Conservation (phyloP, 2,329 filamentous ascomycete species). For the Fusarium pseudonygamai region DNA sequence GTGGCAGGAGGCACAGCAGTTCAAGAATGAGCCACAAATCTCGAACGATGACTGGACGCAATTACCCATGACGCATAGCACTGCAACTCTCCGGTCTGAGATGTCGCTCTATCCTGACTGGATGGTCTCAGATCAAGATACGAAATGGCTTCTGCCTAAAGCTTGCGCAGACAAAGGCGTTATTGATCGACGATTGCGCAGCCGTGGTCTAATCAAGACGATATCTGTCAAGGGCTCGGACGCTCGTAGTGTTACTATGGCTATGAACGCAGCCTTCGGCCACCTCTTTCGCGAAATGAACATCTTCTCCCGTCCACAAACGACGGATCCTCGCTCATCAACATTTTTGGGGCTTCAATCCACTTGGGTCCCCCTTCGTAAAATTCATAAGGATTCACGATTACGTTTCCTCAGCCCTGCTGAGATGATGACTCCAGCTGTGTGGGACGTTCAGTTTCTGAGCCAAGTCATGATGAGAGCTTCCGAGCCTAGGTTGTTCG, state of each 20-base stretch:
- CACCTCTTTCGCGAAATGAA: constrained; percentile 60
- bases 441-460: constrained; percentile 78
- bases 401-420: constrained; percentile 75
- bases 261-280: constrained; percentile 70
- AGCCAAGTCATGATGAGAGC: constrained; percentile 78
- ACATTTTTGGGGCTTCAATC: constrained; percentile 71
- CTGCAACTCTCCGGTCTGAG: constrained; percentile 56
- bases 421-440: constrained; percentile 77
- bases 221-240: constrained; percentile 70
- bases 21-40: constrained; percentile 52
- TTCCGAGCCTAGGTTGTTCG: constrained; percentile 73
- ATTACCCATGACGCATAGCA: constrained; percentile 59
- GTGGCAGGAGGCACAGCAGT: constrained; percentile 62
- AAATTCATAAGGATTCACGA: constrained; percentile 77
- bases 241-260: constrained; percentile 72
- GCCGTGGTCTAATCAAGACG: constrained; percentile 75
- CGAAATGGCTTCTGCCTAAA: constrained; percentile 73
- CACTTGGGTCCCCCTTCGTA: constrained; percentile 78
- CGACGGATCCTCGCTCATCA: constrained; percentile 44
- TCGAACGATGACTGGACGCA: constrained; percentile 65
- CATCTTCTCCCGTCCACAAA: constrained; percentile 44
- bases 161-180: constrained; percentile 71
- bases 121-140: constrained; percentile 55
- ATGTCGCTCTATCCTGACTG: constrained; percentile 60
- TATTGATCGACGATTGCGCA: constrained; percentile 76